Conservation (phyloP, 768 basidiomycete genomes). For the Russula olivacea region DNA sequence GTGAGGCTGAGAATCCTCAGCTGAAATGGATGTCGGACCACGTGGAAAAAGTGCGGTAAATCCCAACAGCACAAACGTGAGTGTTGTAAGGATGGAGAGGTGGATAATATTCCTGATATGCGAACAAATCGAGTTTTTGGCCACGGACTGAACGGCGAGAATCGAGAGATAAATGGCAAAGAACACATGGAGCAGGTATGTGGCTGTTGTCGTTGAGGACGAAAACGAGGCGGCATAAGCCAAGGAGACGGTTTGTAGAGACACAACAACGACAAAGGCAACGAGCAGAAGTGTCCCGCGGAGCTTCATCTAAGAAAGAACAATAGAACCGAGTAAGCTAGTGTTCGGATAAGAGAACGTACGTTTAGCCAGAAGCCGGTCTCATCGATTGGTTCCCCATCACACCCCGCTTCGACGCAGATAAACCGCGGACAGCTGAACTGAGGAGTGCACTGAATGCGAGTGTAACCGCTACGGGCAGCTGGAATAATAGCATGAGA, state of each 20-base stretch:
- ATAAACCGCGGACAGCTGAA: slow-evolving; percentile 38
- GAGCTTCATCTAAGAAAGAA: slow-evolving; percentile 1
- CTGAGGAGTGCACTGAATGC: slow-evolving; percentile 42
- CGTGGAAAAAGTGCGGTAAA: slow-evolving; percentile 53
- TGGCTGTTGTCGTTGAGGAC: slow-evolving; percentile 31
- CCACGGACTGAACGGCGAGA: slow-evolving; percentile 47
- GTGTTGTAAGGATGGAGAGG: slow-evolving; percentile 48
- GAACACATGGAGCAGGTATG: slow-evolving; percentile 41
- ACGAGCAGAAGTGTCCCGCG: slow-evolving; percentile 31
- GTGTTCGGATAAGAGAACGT: slow-evolving; percentile 25
- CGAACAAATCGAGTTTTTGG: slow-evolving; percentile 36
- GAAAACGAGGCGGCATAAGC: slow-evolving; percentile 45
- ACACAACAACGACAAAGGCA: slow-evolving; percentile 44
- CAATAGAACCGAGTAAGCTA: neutral
- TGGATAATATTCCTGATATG: slow-evolving; percentile 46
- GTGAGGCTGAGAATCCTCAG: slow-evolving; percentile 24
- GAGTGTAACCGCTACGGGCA: slow-evolving; percentile 47
- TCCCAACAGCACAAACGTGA: slow-evolving; percentile 43
- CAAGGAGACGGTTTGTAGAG: slow-evolving; percentile 47
- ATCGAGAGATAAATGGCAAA: slow-evolving; percentile 58
- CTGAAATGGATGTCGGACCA: slow-evolving; percentile 31
- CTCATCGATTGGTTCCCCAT: slow-evolving; percentile 61
- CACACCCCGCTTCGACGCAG: slow-evolving; percentile 42
- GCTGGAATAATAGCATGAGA: slow-evolving; percentile 55
- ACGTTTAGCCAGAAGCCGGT: slow-evolving; percentile 55